A percentile compares a stretch with the other conserved stretches of the same genome.
phyloP scores from a whole-genome alignment of 371 early-diverging fungal species.

The Mortierella sp. region DNA sequence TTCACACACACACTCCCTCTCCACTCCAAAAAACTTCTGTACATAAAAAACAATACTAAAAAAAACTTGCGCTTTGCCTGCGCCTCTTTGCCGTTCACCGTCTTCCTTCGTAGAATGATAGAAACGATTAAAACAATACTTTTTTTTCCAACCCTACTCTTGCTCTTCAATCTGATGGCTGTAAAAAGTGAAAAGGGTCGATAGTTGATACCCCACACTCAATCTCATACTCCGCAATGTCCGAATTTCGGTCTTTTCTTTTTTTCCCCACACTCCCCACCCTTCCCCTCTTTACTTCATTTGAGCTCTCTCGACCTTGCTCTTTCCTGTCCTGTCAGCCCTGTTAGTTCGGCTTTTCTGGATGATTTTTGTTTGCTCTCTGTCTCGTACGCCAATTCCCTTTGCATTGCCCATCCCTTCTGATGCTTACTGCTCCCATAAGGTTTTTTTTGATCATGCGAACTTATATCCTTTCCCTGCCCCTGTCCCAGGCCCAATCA shows the following conservation, averaged over 20 bases:
- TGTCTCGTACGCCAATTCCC: background rate
- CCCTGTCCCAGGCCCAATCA: conserved; percentile 1
- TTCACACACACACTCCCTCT: conserved; percentile 17
- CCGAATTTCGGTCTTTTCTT: conserved; percentile 7
- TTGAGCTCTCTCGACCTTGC: background rate
- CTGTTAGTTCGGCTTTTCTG: background rate
- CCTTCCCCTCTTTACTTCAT: background rate
- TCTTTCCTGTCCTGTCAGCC: background rate
- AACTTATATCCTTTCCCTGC: conserved; percentile 6
- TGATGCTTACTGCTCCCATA: background rate
- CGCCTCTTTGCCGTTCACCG: background rate
- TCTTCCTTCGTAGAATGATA: background rate
- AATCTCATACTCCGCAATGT: background rate
- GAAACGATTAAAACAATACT: conserved; percentile 14
- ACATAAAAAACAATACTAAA: conserved; percentile 7
- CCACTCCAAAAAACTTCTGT: conserved; percentile 26
- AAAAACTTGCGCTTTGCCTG: conserved; percentile 11
- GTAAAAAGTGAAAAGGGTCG: background rate
- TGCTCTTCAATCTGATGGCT: background rate
- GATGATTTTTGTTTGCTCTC: background rate
- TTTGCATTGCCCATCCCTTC: background rate
- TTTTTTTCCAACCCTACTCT: background rate
- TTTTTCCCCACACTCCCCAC: conserved; percentile 5
- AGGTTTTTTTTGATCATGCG: conserved; percentile 28
- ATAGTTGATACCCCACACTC: background rate